Evolutionary conservation across 2,329 filamentous ascomycete species (phyloP), one percentile per base, ranked within the genome.

Genomic region (Aspergillus felis): DNA sequence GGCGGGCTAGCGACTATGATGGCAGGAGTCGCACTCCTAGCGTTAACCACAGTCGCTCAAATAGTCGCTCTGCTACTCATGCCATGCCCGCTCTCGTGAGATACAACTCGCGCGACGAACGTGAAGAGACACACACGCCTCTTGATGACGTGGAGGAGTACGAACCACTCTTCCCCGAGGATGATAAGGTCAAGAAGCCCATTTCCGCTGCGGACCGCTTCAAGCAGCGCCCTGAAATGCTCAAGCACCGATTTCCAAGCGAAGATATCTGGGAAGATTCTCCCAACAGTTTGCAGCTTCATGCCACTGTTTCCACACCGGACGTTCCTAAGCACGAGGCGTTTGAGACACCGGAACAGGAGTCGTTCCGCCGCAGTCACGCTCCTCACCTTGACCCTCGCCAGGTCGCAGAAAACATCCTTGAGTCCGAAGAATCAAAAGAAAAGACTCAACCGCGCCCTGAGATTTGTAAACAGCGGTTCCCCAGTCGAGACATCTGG

Each of bases 241-340:
- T 85, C 62, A 78, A 82, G 59, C 84, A 85, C 61, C 88, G 88
- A 60, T 99, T 99, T 75, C 94, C 94, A 1, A 97, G 92, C 73
- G 89, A 92, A 72, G 94, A 99, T 71, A 85, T 97, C 44, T 99
- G 94, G 94, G 94, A 99, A 77, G 95, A 99, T 72, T 88, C 91
- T 0, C 94, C 95, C 3, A 89, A 87, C 69, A 96, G 92, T 74
- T 81, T 91, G 53, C 87, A 94, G 68, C 86, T 85, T 51, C 78
- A 83, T 35, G 87, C 92, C 3, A 92, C 90, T 58, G 93, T 97
- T 7, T 90, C 88, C 2, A 94, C 91, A 0, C 92, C 92, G 1
- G 89, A 92, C 66, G 69, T 83, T 32, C 78, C 81, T 0, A 81
- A 77, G 69, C 69, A 74, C 44, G 69, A 68, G 52, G 48, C 72